Conservation (phyloP, 208 protist genomes). For the Trypanosoma cruzi region DNA sequence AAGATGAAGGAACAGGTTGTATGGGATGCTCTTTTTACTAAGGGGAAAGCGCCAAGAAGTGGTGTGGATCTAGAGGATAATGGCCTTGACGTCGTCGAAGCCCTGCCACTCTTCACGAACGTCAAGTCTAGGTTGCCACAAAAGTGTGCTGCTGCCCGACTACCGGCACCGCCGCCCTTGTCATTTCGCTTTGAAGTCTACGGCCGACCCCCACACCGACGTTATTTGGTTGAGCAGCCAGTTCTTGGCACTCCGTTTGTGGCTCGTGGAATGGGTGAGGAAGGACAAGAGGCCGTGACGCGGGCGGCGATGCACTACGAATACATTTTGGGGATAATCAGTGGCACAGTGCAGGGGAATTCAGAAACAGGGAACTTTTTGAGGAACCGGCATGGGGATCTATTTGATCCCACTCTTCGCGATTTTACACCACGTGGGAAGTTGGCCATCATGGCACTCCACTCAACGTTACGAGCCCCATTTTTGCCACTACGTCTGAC, state of each 20-base stretch:
- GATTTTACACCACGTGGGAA: slow-evolving; percentile 43
- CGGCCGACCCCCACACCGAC: slow-evolving; percentile 30
- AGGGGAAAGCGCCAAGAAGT: slow-evolving; percentile 28
- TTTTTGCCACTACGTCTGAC: slow-evolving; percentile 31
- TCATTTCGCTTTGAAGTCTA: slow-evolving; percentile 49
- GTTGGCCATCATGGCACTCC: slow-evolving; percentile 48
- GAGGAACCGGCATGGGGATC: slow-evolving; percentile 12
- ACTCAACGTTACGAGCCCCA: slow-evolving; percentile 42
- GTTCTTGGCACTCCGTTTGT: slow-evolving; percentile 72
- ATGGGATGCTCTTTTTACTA: slow-evolving; percentile 32
- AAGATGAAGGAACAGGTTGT: slow-evolving; percentile 28
- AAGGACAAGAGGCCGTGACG: slow-evolving; percentile 36
- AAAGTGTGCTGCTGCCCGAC: slow-evolving; percentile 37
- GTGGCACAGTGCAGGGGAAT: background rate
- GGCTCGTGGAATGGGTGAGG: slow-evolving; percentile 50
- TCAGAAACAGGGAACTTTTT: background rate
- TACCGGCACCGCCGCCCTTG: slow-evolving; percentile 42
- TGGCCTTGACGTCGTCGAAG: slow-evolving; percentile 38
- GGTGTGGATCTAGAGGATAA: slow-evolving; percentile 39
- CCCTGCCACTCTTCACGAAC: slow-evolving; percentile 34
- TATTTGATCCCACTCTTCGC: slow-evolving; percentile 31
- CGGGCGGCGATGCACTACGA: slow-evolving; percentile 82
- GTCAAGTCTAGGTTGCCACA: slow-evolving; percentile 33
- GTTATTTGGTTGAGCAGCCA: slow-evolving; percentile 44
- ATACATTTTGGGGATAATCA: slow-evolving; percentile 48